These are phyloP conservation scores for Lachancea waltii DNA, from an alignment of 805 yeast genomes.

Conservation along the genomic window DNA sequence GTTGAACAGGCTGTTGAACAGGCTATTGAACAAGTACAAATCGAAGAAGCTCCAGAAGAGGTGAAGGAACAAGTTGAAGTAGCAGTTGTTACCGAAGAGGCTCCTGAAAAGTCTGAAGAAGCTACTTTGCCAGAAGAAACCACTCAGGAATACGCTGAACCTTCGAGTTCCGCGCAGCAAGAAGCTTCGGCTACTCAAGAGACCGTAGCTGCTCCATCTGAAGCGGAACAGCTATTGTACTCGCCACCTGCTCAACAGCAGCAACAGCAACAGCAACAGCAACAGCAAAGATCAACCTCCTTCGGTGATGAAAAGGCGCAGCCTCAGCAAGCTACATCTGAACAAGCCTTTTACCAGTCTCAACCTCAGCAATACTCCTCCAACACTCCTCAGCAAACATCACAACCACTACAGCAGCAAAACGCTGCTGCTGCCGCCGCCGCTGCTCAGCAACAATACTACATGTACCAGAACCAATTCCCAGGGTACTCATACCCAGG, in stretches of 20 bases:
- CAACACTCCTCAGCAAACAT: slow-evolving; percentile 26
- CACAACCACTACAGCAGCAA: slow-evolving; percentile 26
- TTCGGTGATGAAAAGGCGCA: slow-evolving; percentile 12
- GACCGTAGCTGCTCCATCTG: slow-evolving; percentile 1
- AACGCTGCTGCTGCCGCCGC: slow-evolving; percentile 22
- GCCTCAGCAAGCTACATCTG: slow-evolving; percentile 15
- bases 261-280: slow-evolving; percentile 28
- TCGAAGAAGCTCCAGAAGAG: slow-evolving; percentile 10
- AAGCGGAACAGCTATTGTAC: slow-evolving; percentile 13
- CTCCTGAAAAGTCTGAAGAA: slow-evolving; percentile 1
- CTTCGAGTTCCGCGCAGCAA: slow-evolving; percentile 8
- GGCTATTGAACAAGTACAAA: slow-evolving; percentile 3
- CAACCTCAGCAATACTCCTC: slow-evolving; percentile 19
- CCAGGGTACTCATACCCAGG: slow-evolving; percentile 35
- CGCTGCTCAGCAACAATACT: slow-evolving; percentile 32
- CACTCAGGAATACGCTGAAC: slow-evolving; percentile 6
- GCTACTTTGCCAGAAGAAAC: not conserved
- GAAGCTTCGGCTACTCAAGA: slow-evolving; percentile 7
- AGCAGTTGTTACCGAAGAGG: slow-evolving; percentile 11
- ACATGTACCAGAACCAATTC: slow-evolving; percentile 34
- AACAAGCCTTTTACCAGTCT: slow-evolving; percentile 18
- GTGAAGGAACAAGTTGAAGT: slow-evolving; percentile 9
- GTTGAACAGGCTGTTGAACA: slow-evolving; percentile 6
- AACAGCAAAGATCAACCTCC: slow-evolving; percentile 30
- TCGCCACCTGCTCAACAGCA: slow-evolving; percentile 21